These are phyloP conservation scores for Conoideocrella luteorostrata DNA, from an alignment of 2,329 filamentous ascomycete species.

Conservation along the genomic window DNA sequence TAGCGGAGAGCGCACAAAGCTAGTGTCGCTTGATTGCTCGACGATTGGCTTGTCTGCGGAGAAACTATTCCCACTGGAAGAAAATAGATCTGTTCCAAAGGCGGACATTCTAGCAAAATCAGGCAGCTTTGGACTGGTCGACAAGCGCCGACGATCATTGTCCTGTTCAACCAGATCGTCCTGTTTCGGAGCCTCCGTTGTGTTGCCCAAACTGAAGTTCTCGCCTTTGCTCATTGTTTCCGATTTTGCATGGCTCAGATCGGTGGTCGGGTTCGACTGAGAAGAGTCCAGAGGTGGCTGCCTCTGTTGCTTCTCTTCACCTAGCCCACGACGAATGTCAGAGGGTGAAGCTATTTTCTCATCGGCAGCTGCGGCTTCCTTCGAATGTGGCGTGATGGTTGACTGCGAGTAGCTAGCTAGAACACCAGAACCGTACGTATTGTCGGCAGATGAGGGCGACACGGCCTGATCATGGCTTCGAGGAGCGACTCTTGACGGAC, in stretches of 20 bases:
- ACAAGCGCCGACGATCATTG: slow-evolving; percentile 24
- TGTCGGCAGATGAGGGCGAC: background rate
- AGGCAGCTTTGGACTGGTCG: slow-evolving; percentile 52
- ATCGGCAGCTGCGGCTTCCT: background rate
- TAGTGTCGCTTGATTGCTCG: background rate
- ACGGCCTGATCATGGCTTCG: background rate
- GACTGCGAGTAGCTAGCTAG: background rate
- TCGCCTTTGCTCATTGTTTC: slow-evolving; percentile 2
- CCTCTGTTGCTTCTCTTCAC: slow-evolving; percentile 55
- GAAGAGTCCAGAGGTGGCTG: slow-evolving; percentile 45
- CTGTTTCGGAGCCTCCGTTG: background rate
- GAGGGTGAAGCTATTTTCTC: slow-evolving; percentile 38
- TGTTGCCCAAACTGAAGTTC: background rate
- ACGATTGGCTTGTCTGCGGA: background rate
- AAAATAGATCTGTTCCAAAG: slow-evolving; percentile 55
- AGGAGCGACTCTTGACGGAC: background rate
- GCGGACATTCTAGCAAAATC: slow-evolving; percentile 52
- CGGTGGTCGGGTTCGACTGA: slow-evolving; percentile 43
- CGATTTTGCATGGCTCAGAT: background rate
- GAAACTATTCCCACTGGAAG: slow-evolving; percentile 13
- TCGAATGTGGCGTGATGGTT: background rate
- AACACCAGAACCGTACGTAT: background rate
- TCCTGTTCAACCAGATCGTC: background rate
- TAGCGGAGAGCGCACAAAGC: background rate
- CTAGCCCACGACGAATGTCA: slow-evolving; percentile 69